Conservation (phyloP, 345 rosid species). For the Combretum micranthum region DNA sequence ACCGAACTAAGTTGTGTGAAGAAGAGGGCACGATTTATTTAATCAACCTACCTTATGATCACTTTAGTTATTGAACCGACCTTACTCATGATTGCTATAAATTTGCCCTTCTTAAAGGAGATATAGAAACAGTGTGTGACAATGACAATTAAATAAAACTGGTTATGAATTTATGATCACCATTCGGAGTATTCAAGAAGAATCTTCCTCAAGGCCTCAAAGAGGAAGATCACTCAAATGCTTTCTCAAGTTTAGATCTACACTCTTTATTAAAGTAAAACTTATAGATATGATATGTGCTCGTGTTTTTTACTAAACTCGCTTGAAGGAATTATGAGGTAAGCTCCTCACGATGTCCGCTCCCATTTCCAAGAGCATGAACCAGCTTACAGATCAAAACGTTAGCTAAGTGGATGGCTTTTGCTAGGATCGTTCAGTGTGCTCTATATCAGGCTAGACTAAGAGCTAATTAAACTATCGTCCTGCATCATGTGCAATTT, state of each 20-base stretch:
- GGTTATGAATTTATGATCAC: conserved; percentile 34
- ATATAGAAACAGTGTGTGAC: conserved; percentile 6
- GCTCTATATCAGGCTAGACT: too few species aligned
- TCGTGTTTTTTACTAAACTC: too few species aligned
- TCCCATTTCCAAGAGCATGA: too few species aligned
- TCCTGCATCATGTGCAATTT: too few species aligned
- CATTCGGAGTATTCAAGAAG: conserved; percentile 44
- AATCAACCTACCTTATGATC: conserved; percentile 38
- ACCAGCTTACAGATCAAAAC: too few species aligned
- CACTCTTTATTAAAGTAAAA: too few species aligned
- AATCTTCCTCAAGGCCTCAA: conserved; percentile 28
- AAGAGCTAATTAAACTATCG: too few species aligned
- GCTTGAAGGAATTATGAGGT: conserved; percentile 34
- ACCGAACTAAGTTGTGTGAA: conserved; percentile 4
- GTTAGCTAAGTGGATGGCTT: too few species aligned
- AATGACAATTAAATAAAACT: conserved; percentile 11
- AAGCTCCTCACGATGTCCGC: conserved; percentile 17
- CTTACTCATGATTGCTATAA: too few species aligned
- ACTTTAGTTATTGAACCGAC: conserved; percentile 24
- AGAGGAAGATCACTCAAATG: conserved; percentile 40
- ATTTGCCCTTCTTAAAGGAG: conserved; percentile 19
- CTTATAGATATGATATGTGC: too few species aligned
- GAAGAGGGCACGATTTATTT: conserved; percentile 33
- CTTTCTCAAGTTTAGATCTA: too few species aligned
- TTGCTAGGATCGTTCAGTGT: too few species aligned